Conservation (phyloP, 2,329 filamentous ascomycete genomes). For the Diaporthe sp. region DNA sequence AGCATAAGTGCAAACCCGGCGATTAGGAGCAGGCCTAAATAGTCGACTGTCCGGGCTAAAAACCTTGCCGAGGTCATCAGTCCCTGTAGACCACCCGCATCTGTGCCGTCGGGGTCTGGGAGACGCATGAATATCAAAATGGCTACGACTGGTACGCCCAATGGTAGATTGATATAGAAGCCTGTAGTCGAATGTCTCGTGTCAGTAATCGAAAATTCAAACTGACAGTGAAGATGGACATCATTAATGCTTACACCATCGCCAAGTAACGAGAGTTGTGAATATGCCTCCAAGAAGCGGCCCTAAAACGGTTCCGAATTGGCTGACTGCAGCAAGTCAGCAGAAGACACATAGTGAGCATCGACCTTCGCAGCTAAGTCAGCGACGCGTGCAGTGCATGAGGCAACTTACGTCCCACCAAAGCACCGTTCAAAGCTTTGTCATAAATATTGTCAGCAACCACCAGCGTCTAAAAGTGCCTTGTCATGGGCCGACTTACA, state of each 20-base stretch:
- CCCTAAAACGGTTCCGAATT: conserved; percentile 7
- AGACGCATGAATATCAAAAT: conserved; percentile 3
- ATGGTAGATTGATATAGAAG: conserved; percentile 18
- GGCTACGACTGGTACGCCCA: neutral
- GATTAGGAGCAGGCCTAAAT: neutral
- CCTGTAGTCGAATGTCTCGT: neutral
- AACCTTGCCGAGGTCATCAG: neutral
- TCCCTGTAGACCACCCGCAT: neutral
- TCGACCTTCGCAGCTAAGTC: neutral
- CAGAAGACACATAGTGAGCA: neutral
- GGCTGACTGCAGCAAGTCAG: neutral
- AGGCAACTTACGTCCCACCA: conserved; percentile 1
- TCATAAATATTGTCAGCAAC: neutral
- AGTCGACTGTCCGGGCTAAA: neutral
- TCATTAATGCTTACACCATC: neutral
- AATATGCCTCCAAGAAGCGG: neutral
- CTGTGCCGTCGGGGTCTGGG: neutral
- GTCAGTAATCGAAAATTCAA: neutral
- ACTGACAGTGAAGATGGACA: neutral
- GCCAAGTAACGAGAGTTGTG: conserved; percentile 4
- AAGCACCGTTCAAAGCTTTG: neutral
- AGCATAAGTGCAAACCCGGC: neutral
- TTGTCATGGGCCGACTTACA: neutral
- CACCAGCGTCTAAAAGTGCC: neutral
- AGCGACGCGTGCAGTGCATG: neutral